These are phyloP conservation scores for Linnemannia hyalina DNA, from an alignment of 192 early-diverging fungal species.

Conservation along the genomic window DNA sequence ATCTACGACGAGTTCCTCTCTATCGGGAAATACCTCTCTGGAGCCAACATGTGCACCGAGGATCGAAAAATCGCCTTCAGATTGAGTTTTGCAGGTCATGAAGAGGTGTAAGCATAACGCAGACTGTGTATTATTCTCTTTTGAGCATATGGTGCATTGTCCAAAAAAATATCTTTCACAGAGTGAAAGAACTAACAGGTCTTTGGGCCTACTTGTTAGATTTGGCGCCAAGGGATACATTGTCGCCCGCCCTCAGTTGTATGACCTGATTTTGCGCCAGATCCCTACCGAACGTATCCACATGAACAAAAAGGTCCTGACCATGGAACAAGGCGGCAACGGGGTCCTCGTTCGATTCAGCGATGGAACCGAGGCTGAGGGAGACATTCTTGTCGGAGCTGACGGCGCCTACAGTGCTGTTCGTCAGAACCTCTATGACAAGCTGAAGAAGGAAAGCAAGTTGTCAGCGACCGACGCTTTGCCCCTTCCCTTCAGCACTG, in stretches of 20 bases:
- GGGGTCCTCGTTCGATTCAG: conserved; percentile 25
- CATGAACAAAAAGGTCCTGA: conserved; percentile 18
- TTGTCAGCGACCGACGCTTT: conserved; percentile 5
- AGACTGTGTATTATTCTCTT: no score
- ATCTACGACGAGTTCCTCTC: conserved; percentile 13
- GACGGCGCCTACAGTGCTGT: conserved; percentile 31
- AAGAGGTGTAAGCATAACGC: background rate
- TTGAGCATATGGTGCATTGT: no score
- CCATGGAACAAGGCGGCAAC: conserved; percentile 8
- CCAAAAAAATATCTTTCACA: no score
- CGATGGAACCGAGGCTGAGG: conserved; percentile 20
- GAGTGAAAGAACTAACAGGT: no score
- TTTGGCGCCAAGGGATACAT: no score
- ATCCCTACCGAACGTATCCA: conserved; percentile 17
- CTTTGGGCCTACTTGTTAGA: no score
- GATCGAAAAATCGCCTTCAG: background rate
- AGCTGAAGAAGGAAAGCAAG: background rate
- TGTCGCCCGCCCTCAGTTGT: no score
- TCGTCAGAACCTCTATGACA: conserved; percentile 11
- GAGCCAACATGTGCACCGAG: background rate
- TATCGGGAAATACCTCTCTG: background rate
- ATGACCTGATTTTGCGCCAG: background rate
- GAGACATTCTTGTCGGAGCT: conserved; percentile 46
- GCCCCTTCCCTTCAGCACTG: conserved; percentile 3
- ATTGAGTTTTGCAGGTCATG: background rate